Evolutionary conservation across 495 filamentous ascomycete genomes (phyloP).

Genomic region (Talaromyces trachyspermus): DNA sequence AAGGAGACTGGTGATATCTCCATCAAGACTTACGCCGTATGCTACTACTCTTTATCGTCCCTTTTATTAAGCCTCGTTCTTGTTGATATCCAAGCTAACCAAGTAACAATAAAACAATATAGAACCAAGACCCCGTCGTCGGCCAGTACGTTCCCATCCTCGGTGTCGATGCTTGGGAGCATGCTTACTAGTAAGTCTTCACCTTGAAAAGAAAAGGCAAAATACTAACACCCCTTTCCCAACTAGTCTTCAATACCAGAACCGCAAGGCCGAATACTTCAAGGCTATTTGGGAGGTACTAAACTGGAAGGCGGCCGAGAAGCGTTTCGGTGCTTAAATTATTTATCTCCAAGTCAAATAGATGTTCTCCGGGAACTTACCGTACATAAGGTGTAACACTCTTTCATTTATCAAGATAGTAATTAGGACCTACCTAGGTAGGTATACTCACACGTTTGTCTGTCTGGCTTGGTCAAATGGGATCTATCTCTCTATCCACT

Average conservation of each 20-base stretch:
- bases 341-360: too few species aligned
- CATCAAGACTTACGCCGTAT: constrained; percentile 69
- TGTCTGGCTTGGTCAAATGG: too few species aligned
- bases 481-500: too few species aligned
- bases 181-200: constrained; percentile 61
- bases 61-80: too few species aligned
- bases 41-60: too few species aligned
- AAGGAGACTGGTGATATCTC: constrained; percentile 62
- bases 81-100: not conserved
- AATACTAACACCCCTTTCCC: constrained; percentile 24
- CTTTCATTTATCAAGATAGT: too few species aligned
- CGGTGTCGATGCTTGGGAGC: constrained; percentile 97
- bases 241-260: constrained; percentile 87
- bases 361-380: too few species aligned
- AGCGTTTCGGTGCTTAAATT: constrained; percentile 54
- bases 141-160: constrained; percentile 79
- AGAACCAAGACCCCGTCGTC: constrained; percentile 91
- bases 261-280: constrained; percentile 98
- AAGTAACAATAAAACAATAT: not conserved
- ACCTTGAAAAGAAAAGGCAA: constrained; percentile 3
- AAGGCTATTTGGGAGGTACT: constrained; percentile 93
- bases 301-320: constrained; percentile 94
- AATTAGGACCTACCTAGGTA: too few species aligned
- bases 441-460: too few species aligned
- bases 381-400: too few species aligned